Percentiles rank a stretch among this genome's conserved stretches.
Conservation (phyloP, 768 basidiomycete genomes). For the Porphyrellus cyaneotinctus region DNA sequence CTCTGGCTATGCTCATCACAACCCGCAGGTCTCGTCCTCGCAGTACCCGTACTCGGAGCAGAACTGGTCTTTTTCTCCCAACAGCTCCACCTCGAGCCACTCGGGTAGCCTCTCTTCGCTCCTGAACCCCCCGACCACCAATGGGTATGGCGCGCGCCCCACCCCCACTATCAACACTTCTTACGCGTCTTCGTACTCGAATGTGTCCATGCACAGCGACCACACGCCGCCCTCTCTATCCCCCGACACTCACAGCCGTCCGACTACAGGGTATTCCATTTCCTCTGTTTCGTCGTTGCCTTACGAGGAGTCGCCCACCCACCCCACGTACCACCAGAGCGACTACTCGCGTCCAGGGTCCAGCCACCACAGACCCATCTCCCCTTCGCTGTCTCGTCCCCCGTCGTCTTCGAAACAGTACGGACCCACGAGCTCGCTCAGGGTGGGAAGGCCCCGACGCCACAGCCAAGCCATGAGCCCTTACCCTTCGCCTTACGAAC, state of each 20-base stretch:
- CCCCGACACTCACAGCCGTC: constrained; percentile 68
- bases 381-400: constrained; percentile 65
- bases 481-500: constrained; percentile 79
- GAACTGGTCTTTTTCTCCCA: constrained; percentile 48
- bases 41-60: constrained; percentile 65
- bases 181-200: constrained; percentile 63
- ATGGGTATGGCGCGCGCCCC: constrained; percentile 46
- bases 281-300: constrained; percentile 75
- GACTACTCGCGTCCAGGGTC: constrained; percentile 75
- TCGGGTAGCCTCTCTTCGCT: constrained; percentile 75
- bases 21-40: constrained; percentile 40
- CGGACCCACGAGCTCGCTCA: constrained; percentile 48
- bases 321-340: constrained; percentile 36
- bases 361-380: constrained; percentile 59
- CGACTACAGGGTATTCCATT: constrained; percentile 82
- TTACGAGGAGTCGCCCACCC: constrained; percentile 54
- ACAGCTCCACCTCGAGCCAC: constrained; percentile 56
- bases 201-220: constrained; percentile 62
- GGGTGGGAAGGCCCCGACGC: constrained; percentile 68
- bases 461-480: constrained; percentile 87
- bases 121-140: constrained; percentile 59
- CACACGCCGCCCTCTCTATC: constrained; percentile 70
- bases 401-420: constrained; percentile 61
- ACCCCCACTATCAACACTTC: constrained; percentile 70
- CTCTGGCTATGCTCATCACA: constrained; percentile 31